These are phyloP conservation scores for Euptelea pleiosperma DNA, from an alignment of 164 flowering plant species.

Conservation along the genomic window DNA sequence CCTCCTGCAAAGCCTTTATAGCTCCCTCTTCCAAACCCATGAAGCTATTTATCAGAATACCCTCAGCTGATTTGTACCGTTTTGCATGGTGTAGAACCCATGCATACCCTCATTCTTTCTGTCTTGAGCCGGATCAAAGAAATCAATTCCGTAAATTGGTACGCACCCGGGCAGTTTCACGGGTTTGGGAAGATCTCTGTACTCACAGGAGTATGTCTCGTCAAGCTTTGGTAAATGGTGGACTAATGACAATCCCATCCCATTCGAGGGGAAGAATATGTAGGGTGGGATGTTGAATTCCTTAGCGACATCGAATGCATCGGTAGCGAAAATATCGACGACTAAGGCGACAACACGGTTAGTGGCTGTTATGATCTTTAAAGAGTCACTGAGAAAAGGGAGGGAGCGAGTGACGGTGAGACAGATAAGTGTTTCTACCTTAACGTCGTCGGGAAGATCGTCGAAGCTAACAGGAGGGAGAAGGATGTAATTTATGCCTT, in stretches of 20 bases:
- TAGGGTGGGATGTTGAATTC: slow-evolving; percentile 26
- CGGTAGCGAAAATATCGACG: slow-evolving; percentile 32
- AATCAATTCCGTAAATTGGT: slow-evolving; percentile 18
- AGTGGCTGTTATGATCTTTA: neutral
- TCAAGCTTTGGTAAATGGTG: slow-evolving; percentile 28
- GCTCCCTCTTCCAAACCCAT: slow-evolving; percentile 20
- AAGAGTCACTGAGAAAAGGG: slow-evolving; percentile 20
- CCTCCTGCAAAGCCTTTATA: slow-evolving; percentile 12
- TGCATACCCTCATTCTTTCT: slow-evolving; percentile 19
- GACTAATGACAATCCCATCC: slow-evolving; percentile 22
- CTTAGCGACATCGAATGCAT: slow-evolving; percentile 27
- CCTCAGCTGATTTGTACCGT: slow-evolving; percentile 11
- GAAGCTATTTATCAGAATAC: slow-evolving; percentile 24
- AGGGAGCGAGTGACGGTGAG: slow-evolving; percentile 40
- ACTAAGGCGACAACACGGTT: slow-evolving; percentile 22
- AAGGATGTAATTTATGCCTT: slow-evolving; percentile 20
- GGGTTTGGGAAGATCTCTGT: slow-evolving; percentile 21
- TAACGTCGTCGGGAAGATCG: slow-evolving; percentile 26
- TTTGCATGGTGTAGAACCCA: slow-evolving; percentile 13
- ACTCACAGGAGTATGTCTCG: neutral
- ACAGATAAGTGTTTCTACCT: slow-evolving; percentile 28
- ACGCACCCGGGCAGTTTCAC: slow-evolving; percentile 27
- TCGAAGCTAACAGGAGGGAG: slow-evolving; percentile 36
- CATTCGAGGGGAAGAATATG: slow-evolving; percentile 33
- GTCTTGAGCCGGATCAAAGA: slow-evolving; percentile 24